Conservation (phyloP, 495 filamentous ascomycete genomes). For the Aeminium ludgeri region DNA sequence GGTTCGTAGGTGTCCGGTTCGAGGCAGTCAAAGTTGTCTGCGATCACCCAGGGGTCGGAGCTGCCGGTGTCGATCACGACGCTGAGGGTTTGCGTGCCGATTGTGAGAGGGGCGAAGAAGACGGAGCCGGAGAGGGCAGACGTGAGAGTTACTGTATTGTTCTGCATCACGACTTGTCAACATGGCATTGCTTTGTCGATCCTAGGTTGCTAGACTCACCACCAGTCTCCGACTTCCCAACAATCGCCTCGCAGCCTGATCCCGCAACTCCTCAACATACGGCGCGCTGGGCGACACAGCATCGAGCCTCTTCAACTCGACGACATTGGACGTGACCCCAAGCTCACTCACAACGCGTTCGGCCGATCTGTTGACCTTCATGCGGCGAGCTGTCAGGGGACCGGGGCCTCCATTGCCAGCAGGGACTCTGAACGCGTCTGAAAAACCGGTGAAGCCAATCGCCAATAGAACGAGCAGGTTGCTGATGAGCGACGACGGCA, state of each 20-base stretch:
- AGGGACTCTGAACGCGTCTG: too few relatives aligned
- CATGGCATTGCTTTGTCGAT: not conserved
- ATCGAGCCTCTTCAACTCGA: slow-evolving; percentile 2
- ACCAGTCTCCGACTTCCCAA: not conserved
- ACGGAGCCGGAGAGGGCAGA: slow-evolving; percentile 4
- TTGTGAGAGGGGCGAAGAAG: slow-evolving; percentile 18
- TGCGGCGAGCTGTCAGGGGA: too few relatives aligned
- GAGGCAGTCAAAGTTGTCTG: slow-evolving; percentile 33
- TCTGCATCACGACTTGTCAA: not conserved
- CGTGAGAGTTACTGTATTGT: not conserved
- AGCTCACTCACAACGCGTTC: too few relatives aligned
- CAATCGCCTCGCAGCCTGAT: not conserved
- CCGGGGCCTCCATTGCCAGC: too few relatives aligned
- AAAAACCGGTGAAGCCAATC: too few relatives aligned
- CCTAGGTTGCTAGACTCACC: not conserved
- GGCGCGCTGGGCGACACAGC: slow-evolving; percentile 1
- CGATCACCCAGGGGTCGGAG: slow-evolving; percentile 43
- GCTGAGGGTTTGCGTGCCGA: slow-evolving; percentile 31
- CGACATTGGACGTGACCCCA: too few relatives aligned
- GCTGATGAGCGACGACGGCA: too few relatives aligned
- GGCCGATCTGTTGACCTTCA: too few relatives aligned
- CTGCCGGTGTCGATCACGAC: slow-evolving; percentile 46
- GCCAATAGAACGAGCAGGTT: too few relatives aligned
- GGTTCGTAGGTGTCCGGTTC: slow-evolving; percentile 17
- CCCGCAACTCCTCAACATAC: slow-evolving; percentile 6